Percentiles rank a stretch among this genome's conserved stretches.
Conservation (phyloP, 140 eudicot species). For the Ambrosia hybrid region DNA sequence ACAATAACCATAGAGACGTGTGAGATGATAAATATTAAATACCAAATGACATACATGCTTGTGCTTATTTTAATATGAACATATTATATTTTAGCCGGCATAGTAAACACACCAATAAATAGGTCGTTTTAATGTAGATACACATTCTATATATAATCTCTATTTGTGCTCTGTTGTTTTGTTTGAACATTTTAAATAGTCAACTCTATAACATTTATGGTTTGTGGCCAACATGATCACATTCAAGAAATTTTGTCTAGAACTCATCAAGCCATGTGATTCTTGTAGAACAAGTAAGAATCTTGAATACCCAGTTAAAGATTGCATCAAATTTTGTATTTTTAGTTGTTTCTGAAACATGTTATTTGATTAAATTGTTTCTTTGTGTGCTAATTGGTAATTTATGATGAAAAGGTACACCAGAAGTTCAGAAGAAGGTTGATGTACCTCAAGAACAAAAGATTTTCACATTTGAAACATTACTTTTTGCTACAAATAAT, state of each 20-base stretch:
- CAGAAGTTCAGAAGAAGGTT: conserved; percentile 45
- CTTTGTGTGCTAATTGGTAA: conserved; percentile 8
- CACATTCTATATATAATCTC: not conserved
- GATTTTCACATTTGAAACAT: conserved; percentile 47
- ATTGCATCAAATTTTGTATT: conserved; percentile 4
- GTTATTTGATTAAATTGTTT: not conserved
- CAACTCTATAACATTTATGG: not conserved
- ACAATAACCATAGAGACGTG: not conserved
- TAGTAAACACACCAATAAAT: no score
- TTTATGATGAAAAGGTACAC: conserved; percentile 30
- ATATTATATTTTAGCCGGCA: not conserved
- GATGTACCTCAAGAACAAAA: conserved; percentile 80
- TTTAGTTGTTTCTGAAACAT: conserved; percentile 1
- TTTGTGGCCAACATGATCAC: conserved; percentile 41
- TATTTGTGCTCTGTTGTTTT: not conserved
- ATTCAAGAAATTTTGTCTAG: conserved; percentile 34
- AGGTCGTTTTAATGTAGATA: no score
- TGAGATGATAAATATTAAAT: not conserved
- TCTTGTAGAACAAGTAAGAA: conserved; percentile 41
- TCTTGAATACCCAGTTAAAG: conserved; percentile 6
- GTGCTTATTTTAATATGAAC: not conserved
- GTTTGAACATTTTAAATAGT: not conserved
- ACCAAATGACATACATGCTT: not conserved
- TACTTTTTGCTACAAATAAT: conserved; percentile 65
- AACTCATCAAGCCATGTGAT: conserved; percentile 39